A percentile compares a stretch with the other conserved stretches of the same genome.
phyloP scores from a whole-genome alignment of 306 rosid species.

The Rosa chinensis region DNA sequence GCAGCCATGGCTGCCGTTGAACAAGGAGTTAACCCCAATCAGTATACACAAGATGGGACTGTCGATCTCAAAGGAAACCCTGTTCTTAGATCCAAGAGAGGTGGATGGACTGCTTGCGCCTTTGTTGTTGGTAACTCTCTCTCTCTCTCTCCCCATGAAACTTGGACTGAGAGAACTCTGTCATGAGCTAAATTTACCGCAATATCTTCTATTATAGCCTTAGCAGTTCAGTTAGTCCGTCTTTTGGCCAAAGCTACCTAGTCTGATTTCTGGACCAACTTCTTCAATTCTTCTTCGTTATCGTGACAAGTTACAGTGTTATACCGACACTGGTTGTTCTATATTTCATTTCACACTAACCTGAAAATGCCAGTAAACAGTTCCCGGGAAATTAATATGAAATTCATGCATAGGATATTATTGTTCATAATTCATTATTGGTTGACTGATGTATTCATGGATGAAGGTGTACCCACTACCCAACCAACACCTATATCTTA shows the following conservation, averaged over 20 bases:
- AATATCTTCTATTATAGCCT: no score
- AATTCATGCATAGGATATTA: not conserved
- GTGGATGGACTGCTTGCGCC: slow-evolving; percentile 92
- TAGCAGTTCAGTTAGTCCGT: no score
- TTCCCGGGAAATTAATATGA: not conserved
- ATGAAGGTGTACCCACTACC: not conserved
- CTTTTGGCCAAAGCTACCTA: no score
- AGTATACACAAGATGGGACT: slow-evolving; percentile 75
- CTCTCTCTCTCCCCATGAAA: not conserved
- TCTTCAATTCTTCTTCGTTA: not conserved
- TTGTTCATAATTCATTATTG: not conserved
- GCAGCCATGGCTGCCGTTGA: slow-evolving; percentile 37
- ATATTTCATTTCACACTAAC: not conserved
- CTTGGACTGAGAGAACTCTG: not conserved
- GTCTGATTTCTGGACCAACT: not conserved
- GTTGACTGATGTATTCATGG: not conserved
- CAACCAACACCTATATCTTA: not conserved
- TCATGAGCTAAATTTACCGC: not conserved
- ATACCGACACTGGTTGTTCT: not conserved
- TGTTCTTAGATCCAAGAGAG: slow-evolving; percentile 58
- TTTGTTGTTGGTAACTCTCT: slow-evolving; percentile 64
- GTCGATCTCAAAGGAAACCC: slow-evolving; percentile 85
- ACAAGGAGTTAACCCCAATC: slow-evolving; percentile 32
- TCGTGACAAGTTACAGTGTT: not conserved
- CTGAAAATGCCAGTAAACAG: not conserved